A percentile compares a stretch with the other conserved stretches of the same genome.
These are phyloP conservation scores for Macrophomina pseudophaseolina DNA, from an alignment of 2,329 filamentous ascomycete species.

Conservation along the genomic window DNA sequence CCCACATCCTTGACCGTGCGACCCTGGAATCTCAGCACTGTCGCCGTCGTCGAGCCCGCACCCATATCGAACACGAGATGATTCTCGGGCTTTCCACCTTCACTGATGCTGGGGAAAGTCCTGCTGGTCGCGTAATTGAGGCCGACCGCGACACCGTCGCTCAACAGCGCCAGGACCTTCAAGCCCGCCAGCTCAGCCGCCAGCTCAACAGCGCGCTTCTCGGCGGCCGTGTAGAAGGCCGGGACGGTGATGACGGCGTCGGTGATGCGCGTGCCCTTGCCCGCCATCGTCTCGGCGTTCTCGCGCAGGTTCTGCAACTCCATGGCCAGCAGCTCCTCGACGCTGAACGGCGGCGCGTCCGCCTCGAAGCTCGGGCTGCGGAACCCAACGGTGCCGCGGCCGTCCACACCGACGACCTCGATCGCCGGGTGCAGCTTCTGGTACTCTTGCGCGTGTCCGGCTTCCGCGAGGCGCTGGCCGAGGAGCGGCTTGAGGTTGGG, in stretches of 20 bases:
- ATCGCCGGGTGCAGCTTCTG: conserved; percentile 77
- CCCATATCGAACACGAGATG: conserved; percentile 98
- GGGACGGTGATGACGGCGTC: conserved; percentile 90
- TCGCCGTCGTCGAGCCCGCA: conserved; percentile 90
- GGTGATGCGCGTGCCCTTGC: conserved; percentile 72
- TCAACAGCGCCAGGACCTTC: conserved; percentile 82
- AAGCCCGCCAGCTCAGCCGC: conserved; percentile 88
- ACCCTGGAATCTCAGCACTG: conserved; percentile 87
- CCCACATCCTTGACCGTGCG: conserved; percentile 88
- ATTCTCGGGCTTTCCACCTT: conserved; percentile 85
- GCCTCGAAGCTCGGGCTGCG: conserved; percentile 77
- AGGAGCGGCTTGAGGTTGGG: conserved; percentile 90
- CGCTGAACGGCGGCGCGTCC: conserved; percentile 63
- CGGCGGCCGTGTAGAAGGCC: conserved; percentile 85
- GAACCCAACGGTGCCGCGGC: conserved; percentile 73
- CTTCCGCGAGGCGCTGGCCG: conserved; percentile 69
- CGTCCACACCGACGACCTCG: conserved; percentile 65
- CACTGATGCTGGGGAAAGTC: conserved; percentile 82
- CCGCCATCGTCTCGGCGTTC: conserved; percentile 85
- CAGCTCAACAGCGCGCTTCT: conserved; percentile 83
- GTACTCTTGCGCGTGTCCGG: conserved; percentile 66
- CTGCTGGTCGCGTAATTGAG: conserved; percentile 93
- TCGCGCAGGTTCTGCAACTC: conserved; percentile 87
- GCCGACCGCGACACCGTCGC: conserved; percentile 89
- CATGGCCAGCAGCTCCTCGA: conserved; percentile 96